Base-by-base conservation (phyloP, 2,329 filamentous ascomycete species). In the Fusarium virguliforme region DNA sequence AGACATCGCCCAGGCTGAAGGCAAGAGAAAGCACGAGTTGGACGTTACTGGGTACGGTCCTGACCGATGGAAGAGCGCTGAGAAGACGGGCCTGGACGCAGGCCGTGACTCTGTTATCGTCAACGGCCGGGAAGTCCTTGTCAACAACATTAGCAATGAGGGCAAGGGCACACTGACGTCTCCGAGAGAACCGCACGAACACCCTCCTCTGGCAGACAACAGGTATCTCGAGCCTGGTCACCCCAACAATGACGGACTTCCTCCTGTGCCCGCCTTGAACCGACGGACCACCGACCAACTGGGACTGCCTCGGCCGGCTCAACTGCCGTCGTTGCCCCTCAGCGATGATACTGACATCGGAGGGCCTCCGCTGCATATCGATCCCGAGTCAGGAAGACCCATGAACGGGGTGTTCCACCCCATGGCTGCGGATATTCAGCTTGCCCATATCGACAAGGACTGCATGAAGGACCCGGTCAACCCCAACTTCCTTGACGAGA, bases 391-490 rank as follows among this genome's bases (percentile, higher is more conserved):
- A 15, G 87, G 87, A 32, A 87, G 86, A 43, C 82, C 85, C 10
- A 79, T 76, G 9, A 79, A 79, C 28, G 81, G 81, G 26, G 74
- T 78, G 24, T 81, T 88, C 59, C 87, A 89, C 80, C 85, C 85
- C 8, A 80, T 89, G 71, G 83, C 88, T 54, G 83, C 90, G 8
- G 93, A 96, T 62, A 90, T 98, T 75, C 88, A 89, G 64, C 88
- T 87, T 22, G 93, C 94, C 0, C 84, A 88, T 35, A 88, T 99
- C 28, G 90, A 94, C 69, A 93, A 95, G 74, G 93, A 98, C 79
- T 98, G 95, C 82, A 99, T 99, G 94, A 89, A 87, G 15, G 96
- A 99, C 80, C 96, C 97, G 0, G 83, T 99, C 41, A 91, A 91
- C 64, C 88, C 94, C 60, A 84, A 87, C 2, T 99, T 99, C 81